Base-by-base conservation (phyloP, 2,329 filamentous ascomycete genomes). In the Pseudogymnoascus sp. region DNA sequence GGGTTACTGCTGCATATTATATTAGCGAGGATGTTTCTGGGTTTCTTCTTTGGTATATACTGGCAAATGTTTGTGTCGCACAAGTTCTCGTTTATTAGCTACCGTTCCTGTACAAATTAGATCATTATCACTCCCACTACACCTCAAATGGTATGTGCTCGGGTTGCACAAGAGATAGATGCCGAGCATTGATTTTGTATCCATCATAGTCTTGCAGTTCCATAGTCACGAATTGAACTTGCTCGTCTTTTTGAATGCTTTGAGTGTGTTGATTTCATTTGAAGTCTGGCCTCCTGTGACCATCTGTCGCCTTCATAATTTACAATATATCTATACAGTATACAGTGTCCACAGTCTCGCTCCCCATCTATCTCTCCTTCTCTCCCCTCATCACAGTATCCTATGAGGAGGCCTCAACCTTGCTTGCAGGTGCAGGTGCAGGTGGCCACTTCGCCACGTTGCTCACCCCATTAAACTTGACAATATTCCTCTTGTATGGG, bases 401-500 rank as follows among this genome's bases (percentile, higher is more conserved):
- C 48, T 55, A 55, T 15, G 48, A 33, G 48, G 48, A 55, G 10
- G 48, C 48, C 48, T 33, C 45, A 33, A 52, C 27, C 9, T 52
- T 52, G 45, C 45, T 52, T 25, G 40, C 40, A 9, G 25, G 12
- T 27, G 10, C 10, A 12, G 10, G 12, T 55, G 27, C 27, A 55
- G 42, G 31, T 13, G 62, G 62, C 65, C 68, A 70, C 60, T 68
- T 61, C 58, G 66, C 68, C 66, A 71, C 63, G 63, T 65, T 67
- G 40, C 61, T 64, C 68, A 82, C 78, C 13, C 86, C 87, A 5
- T 80, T 82, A 68, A 93, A 88, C 72, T 83, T 84, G 59, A 97
- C 76, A 65, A 97, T 77, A 72, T 99, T 99, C 75, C 87, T 76
- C 82, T 90, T 89, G 75, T 97, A 97, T 39, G 94, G 95, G 79